Percentiles rank a stretch among this genome's conserved stretches.
phyloP scores from a whole-genome alignment of 2,329 filamentous ascomycete species.

The Fusarium nanum region DNA sequence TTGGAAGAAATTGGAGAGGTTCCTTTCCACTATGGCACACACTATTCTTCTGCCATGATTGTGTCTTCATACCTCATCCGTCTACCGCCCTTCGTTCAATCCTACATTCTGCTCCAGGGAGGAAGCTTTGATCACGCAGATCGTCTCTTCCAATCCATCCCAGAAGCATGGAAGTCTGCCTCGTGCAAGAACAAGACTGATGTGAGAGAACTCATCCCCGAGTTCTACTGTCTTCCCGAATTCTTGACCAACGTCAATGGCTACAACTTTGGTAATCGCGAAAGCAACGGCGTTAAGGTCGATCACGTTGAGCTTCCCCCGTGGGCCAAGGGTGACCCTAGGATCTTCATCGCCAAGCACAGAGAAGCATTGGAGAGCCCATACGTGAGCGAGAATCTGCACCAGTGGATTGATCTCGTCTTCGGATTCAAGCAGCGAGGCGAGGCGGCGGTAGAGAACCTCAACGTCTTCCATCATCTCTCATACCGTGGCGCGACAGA shows the following conservation, averaged over 20 bases:
- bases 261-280: conserved; percentile 91
- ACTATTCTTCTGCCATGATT: conserved; percentile 99
- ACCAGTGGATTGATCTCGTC: conserved; percentile 95
- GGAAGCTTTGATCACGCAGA: conserved; percentile 97
- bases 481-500: conserved; percentile 96
- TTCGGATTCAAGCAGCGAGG: conserved; percentile 96
- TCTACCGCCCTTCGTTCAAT: conserved; percentile 94
- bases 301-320: conserved; percentile 90
- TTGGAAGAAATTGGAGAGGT: conserved; percentile 93
- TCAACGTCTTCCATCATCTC: conserved; percentile 96
- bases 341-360: conserved; percentile 95
- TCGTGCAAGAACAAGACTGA: conserved; percentile 92
- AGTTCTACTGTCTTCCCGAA: conserved; percentile 97
- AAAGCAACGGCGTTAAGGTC: conserved; percentile 82
- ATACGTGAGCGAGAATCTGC: conserved; percentile 88
- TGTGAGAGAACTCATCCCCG: conserved; percentile 92
- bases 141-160: conserved; percentile 91
- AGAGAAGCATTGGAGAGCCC: conserved; percentile 95
- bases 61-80: conserved; percentile 96
- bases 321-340: conserved; percentile 96
- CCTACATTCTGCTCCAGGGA: conserved; percentile 93
- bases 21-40: conserved; percentile 97
- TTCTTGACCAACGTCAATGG: conserved; percentile 94
- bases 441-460: conserved; percentile 87
- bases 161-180: conserved; percentile 90